Evolutionary conservation across 257 asterid genomes (phyloP), one percentile per base, ranked within the genome.

Genomic region (Ilex asprella): DNA sequence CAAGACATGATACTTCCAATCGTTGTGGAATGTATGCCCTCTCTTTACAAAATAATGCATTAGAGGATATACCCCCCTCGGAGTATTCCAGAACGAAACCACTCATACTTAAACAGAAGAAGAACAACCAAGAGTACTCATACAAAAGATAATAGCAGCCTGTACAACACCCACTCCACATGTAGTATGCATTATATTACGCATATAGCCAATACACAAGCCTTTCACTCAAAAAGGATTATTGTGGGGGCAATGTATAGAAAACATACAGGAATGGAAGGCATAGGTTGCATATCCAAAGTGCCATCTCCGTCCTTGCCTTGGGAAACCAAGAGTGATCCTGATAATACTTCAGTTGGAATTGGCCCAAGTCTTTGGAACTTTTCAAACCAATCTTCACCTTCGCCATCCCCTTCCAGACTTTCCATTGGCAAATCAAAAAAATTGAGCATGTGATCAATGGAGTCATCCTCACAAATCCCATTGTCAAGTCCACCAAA

Each of bases 391-490:
- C 89, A 89, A 16, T 78, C 95, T n/a, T 72, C 86, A 27, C 51
- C 73, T 30, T 67, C 52, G 11, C 62, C 92, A 35, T 77, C 84
- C 0, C 64, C 80, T 54, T 79, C 95, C 69, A 89, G 59, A 75
- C 80, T 78, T 73, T 86, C 95, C 81, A 82, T 57, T 1, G 95
- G 94, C 65, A 84, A 81, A 74, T 89, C 95, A 56, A 87, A 63
- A 31, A 84, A 69, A 16, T 69, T 64, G 0, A 86, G 82, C 49
- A 86, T 60, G 69, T 55, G 64, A 6, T 75, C 78, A 6, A 82
- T 78, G 49, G 72, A 79, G 29, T 81, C 91, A 9, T 75, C 84
- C 16, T 53, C 69, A 31, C 29, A 35, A 16, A 56, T 75, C 43
- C 78, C 81, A 67, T 75, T 69, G 12, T 63, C 68, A 31, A 69